Conservation (phyloP, 371 early-diverging fungal species). For the Mortierella sp. region DNA sequence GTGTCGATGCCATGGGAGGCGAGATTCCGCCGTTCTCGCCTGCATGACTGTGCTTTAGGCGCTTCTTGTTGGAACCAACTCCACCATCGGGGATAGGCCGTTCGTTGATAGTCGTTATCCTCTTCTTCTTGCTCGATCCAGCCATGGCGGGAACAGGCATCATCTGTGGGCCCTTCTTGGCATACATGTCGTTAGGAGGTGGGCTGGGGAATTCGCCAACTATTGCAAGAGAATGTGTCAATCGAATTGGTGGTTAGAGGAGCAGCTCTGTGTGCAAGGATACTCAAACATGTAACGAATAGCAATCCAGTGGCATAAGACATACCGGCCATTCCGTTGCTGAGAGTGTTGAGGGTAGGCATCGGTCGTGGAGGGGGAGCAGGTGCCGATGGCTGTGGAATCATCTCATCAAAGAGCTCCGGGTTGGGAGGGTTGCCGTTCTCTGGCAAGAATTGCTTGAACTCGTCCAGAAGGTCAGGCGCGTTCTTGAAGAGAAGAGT, state of each 20-base stretch:
- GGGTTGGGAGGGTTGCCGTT: constrained; percentile 59
- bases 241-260: not conserved
- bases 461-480: constrained; percentile 93
- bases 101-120: constrained; percentile 34
- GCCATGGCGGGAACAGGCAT: constrained; percentile 21
- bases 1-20: constrained; percentile 35
- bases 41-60: constrained; percentile 32
- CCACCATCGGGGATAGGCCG: constrained; percentile 43
- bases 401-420: constrained; percentile 55
- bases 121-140: constrained; percentile 52
- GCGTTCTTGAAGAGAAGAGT: constrained; percentile 85
- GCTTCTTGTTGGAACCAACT: constrained; percentile 52
- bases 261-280: not conserved
- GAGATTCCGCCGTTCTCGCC: constrained; percentile 43
- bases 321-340: constrained; percentile 57
- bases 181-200: constrained; percentile 39
- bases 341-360: constrained; percentile 43
- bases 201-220: constrained; percentile 55
- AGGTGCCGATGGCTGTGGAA: constrained; percentile 54
- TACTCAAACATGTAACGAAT: not conserved
- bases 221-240: not conserved
- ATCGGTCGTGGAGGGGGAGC: constrained; percentile 50
- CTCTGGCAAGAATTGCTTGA: constrained; percentile 96
- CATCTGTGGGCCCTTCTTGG: constrained; percentile 41
- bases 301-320: not conserved